A percentile compares a stretch with the other conserved stretches of the same genome.
These are phyloP conservation scores for Verbena officinalis DNA, from an alignment of 257 asterid species.

Conservation along the genomic window DNA sequence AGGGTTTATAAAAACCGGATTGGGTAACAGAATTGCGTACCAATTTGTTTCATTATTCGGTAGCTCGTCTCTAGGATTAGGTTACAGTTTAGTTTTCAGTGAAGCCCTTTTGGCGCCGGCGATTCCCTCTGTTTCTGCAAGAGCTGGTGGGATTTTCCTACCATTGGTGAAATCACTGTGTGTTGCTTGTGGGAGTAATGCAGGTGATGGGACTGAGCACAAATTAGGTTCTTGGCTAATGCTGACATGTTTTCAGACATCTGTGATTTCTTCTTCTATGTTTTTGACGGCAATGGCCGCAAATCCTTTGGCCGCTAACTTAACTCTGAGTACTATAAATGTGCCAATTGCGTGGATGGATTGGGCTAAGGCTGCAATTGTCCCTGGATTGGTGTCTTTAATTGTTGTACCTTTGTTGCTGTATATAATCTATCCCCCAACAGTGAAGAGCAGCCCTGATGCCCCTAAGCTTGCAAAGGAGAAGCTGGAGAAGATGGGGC, in stretches of 20 bases:
- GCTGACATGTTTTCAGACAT: conserved; percentile 93
- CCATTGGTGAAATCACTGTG: conserved; percentile 92
- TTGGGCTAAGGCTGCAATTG: conserved; percentile 99
- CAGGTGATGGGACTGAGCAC: conserved; percentile 89
- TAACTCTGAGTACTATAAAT: conserved; percentile 70
- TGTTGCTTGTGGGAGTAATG: conserved; percentile 91
- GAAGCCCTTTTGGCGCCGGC: conserved; percentile 97
- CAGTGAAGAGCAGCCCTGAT: conserved; percentile 90
- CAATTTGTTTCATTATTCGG: conserved; percentile 89
- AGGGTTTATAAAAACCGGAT: conserved; percentile 91
- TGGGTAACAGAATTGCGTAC: conserved; percentile 90
- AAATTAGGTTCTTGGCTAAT: conserved; percentile 94
- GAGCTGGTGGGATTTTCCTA: conserved; percentile 95
- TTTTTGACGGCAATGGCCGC: conserved; percentile 99
- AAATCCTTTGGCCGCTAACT: conserved; percentile 87
- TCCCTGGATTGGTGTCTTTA: conserved; percentile 82
- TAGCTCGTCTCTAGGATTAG: conserved; percentile 81
- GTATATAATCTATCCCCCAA: conserved; percentile 81
- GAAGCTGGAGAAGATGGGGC: conserved; percentile 90
- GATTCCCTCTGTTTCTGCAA: conserved; percentile 91
- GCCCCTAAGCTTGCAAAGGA: conserved; percentile 95
- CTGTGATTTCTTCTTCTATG: conserved; percentile 92
- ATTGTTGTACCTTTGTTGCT: conserved; percentile 77
- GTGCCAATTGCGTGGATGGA: conserved; percentile 93
- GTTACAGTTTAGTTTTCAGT: conserved; percentile 94